Evolutionary conservation across 768 basidiomycete species (phyloP).

Genomic region (Termitomyces titanicus): DNA sequence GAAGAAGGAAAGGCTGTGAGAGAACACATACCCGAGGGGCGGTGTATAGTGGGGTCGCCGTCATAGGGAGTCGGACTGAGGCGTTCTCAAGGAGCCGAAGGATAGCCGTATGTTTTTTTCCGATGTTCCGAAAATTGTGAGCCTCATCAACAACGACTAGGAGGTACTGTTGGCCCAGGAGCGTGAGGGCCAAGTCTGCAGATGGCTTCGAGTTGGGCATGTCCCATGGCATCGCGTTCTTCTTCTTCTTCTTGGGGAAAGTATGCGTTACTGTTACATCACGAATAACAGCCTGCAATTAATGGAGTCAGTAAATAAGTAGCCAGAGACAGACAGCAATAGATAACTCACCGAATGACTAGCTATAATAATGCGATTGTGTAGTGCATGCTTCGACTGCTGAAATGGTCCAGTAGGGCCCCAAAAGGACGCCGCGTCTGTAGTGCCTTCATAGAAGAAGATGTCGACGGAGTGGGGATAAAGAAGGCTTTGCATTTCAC

Average conservation of each 20-base stretch:
- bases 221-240: slow-evolving; percentile 14
- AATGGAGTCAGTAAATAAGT: background rate
- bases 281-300: slow-evolving; percentile 12
- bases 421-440: slow-evolving; percentile 18
- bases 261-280: slow-evolving; percentile 9
- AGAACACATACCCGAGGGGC: slow-evolving; percentile 16
- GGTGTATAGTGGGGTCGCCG: slow-evolving; percentile 25
- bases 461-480: slow-evolving; percentile 18
- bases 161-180: slow-evolving; percentile 18
- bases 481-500: slow-evolving; percentile 15
- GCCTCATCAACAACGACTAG: slow-evolving; percentile 18
- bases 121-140: slow-evolving; percentile 19
- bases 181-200: background rate
- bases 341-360: slow-evolving; percentile 24
- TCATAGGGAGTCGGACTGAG: slow-evolving; percentile 10
- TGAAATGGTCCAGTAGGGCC: slow-evolving; percentile 6
- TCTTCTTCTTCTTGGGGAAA: background rate
- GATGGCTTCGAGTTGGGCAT: slow-evolving; percentile 2
- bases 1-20: too few species aligned
- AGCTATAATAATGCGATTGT: slow-evolving; percentile 18
- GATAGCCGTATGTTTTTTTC: slow-evolving; percentile 9
- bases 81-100: slow-evolving; percentile 12
- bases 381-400: slow-evolving; percentile 7
- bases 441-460: slow-evolving; percentile 18
- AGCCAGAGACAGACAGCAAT: too few species aligned